Conservation (phyloP, 1,284 basidiomycete genomes). For the Ceratobasidium sp. region DNA sequence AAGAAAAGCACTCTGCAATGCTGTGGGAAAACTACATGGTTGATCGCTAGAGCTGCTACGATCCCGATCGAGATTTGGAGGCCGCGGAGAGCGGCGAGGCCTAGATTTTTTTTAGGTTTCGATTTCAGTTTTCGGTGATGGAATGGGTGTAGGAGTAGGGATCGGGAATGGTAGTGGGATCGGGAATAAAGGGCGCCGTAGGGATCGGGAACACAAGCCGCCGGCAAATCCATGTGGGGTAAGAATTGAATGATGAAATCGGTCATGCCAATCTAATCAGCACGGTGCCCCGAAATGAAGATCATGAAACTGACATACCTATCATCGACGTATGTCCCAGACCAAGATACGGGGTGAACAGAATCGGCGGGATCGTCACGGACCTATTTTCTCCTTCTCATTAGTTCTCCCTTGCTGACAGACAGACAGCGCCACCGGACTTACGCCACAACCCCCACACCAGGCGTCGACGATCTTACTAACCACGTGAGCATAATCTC, state of each 20-base stretch:
- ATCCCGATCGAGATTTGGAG: conserved; percentile 64
- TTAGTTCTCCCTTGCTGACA: too few relatives aligned
- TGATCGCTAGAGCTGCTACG: conserved; percentile 63
- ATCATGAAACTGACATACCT: conserved; percentile 55
- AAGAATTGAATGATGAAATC: too few relatives aligned
- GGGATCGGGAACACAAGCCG: too few relatives aligned
- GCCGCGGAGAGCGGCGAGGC: conserved; percentile 60
- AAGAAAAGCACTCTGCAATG: conserved; percentile 67
- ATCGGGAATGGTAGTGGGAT: too few relatives aligned
- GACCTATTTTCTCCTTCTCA: conserved; percentile 55
- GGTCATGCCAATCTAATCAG: too few relatives aligned
- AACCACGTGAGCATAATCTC: conserved; percentile 66
- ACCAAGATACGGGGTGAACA: conserved; percentile 61
- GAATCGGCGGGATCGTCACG: conserved; percentile 64
- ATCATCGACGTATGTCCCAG: conserved; percentile 53
- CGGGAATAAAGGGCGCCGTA: too few relatives aligned
- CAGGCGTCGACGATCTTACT: conserved; percentile 60
- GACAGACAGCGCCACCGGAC: too few relatives aligned
- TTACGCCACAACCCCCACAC: conserved; percentile 65
- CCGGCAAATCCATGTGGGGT: too few relatives aligned
- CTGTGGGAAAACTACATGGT: conserved; percentile 64
- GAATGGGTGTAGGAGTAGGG: too few relatives aligned
- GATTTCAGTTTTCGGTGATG: too few relatives aligned
- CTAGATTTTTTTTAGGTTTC: too few relatives aligned
- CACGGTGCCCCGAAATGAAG: too few relatives aligned